Percentiles rank a stretch among this genome's conserved stretches.
Conservation (phyloP, 495 filamentous ascomycete species). For the Tuber brumale region DNA sequence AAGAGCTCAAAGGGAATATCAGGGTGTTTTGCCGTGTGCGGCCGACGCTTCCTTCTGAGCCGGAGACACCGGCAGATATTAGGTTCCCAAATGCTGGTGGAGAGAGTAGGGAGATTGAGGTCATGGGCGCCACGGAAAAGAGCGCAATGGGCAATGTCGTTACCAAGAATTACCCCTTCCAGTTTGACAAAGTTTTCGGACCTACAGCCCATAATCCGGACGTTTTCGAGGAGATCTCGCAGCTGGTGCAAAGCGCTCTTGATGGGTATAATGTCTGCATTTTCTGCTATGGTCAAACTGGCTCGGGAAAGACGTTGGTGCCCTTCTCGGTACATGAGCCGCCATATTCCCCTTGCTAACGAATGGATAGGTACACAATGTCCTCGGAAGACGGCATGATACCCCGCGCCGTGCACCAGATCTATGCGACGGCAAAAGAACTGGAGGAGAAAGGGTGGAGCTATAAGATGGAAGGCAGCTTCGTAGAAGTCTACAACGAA, state of each 20-base stretch:
- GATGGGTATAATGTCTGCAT: conserved; percentile 99
- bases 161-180: conserved; percentile 73
- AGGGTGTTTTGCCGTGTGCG: conserved; percentile 95
- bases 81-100: conserved; percentile 67
- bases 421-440: conserved; percentile 75
- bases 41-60: conserved; percentile 55
- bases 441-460: conserved; percentile 88
- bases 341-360: conserved; percentile 1
- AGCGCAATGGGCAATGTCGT: conserved; percentile 68
- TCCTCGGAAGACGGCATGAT: conserved; percentile 92
- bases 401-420: conserved; percentile 81
- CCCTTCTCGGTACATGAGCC: not conserved
- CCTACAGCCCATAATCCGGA: conserved; percentile 70
- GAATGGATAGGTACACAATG: conserved; percentile 64
- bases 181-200: conserved; percentile 89
- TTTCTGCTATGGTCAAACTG: conserved; percentile 97
- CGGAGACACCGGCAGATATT: conserved; percentile 60
- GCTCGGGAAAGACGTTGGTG: conserved; percentile 74
- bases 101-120: conserved; percentile 76
- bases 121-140: conserved; percentile 75
- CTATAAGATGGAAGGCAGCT: conserved; percentile 89
- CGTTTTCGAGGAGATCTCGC: conserved; percentile 94
- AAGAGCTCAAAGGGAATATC: conserved; percentile 98
- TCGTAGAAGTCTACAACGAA: conserved; percentile 99
- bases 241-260: conserved; percentile 90